Conservation (phyloP, 1,284 basidiomycete species). For the Flammula alnicola region DNA sequence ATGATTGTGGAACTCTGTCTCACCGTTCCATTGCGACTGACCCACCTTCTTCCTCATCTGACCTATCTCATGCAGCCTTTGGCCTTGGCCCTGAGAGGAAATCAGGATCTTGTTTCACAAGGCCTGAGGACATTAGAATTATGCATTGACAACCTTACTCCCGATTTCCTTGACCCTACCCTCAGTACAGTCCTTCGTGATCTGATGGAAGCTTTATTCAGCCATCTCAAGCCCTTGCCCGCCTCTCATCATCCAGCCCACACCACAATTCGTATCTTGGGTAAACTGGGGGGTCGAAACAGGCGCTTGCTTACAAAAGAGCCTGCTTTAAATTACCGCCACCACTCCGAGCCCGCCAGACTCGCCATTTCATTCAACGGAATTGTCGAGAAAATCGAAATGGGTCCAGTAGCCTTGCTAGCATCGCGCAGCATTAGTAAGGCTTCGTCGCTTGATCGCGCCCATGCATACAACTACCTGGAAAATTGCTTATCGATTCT, state of each 20-base stretch:
- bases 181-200: constrained; percentile 92
- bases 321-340: constrained; percentile 74
- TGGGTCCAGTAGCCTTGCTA: constrained; percentile 75
- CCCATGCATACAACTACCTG: constrained; percentile 80
- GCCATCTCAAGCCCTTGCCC: constrained; percentile 89
- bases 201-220: constrained; percentile 93
- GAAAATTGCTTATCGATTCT: constrained; percentile 77
- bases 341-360: constrained; percentile 71
- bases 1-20: constrained; percentile 97
- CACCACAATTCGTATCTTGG: constrained; percentile 95
- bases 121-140: constrained; percentile 96
- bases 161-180: constrained; percentile 98
- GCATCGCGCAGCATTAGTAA: constrained; percentile 73
- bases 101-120: constrained; percentile 91
- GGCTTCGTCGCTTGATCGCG: constrained; percentile 65
- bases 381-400: constrained; percentile 67
- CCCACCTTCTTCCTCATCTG: constrained; percentile 95
- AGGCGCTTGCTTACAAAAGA: constrained; percentile 87
- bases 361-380: constrained; percentile 80
- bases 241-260: constrained; percentile 92
- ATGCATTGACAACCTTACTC: constrained; percentile 99
- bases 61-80: constrained; percentile 97
- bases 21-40: constrained; percentile 95
- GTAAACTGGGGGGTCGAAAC: constrained; percentile 96
- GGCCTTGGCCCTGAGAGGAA: constrained; percentile 88